Conservation (phyloP, 371 early-diverging fungal genomes). For the Phascolomyces articulosus region DNA sequence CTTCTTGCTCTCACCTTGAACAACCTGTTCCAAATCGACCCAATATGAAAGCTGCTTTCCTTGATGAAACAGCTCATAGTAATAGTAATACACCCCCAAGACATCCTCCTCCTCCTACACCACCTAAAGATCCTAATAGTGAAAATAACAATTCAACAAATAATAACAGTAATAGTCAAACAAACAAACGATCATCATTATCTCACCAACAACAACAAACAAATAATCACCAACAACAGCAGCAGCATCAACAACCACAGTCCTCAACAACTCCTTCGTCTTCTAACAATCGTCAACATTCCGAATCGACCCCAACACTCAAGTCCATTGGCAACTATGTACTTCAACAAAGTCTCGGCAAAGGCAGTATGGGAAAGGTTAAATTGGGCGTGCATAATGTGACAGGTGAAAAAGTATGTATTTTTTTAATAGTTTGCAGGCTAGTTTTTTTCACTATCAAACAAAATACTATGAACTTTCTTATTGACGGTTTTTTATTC, state of each 20-base stretch:
- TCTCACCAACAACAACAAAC: slow-evolving; percentile 4
- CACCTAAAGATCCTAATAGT: neutral
- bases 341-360: slow-evolving; percentile 43
- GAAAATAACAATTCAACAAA: no score
- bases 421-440: no score
- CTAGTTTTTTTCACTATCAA: no score
- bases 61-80: slow-evolving; percentile 3
- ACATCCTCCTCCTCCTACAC: slow-evolving; percentile 6
- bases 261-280: no score
- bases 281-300: slow-evolving; percentile 12
- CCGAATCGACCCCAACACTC: slow-evolving; percentile 13
- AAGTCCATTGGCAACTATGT: slow-evolving; percentile 44
- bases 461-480: neutral
- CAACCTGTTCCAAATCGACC: slow-evolving; percentile 16
- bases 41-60: slow-evolving; percentile 26
- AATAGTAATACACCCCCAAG: no score
- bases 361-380: slow-evolving; percentile 52
- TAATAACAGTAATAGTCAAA: no score
- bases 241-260: no score
- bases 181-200: slow-evolving; percentile 7
- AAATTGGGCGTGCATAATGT: slow-evolving; percentile 47
- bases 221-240: no score
- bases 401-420: slow-evolving; percentile 45
- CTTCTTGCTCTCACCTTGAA: slow-evolving; percentile 15
- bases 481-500: slow-evolving; percentile 1